phyloP scores from a whole-genome alignment of 1,284 basidiomycete genomes.

The Apiotrichum laibachii region DNA sequence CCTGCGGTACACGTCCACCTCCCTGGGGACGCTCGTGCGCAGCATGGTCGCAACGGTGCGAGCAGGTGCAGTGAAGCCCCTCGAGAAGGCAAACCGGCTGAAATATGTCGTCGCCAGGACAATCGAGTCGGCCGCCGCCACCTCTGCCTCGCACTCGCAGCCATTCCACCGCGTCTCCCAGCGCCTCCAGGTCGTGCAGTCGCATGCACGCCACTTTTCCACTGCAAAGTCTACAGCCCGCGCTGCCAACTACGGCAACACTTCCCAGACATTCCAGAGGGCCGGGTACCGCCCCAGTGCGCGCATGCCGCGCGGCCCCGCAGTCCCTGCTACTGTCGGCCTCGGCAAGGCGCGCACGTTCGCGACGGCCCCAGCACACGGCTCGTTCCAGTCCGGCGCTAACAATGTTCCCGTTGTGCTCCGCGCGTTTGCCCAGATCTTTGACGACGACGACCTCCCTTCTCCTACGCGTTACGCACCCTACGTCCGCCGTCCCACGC shows the following conservation, averaged over 20 bases:
- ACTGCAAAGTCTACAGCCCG: neutral
- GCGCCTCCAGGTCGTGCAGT: conserved; percentile 19
- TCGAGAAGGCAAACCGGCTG: neutral
- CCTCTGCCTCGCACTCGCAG: neutral
- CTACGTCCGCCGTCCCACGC: conserved; percentile 19
- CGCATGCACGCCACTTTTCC: conserved; percentile 21
- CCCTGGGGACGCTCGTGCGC: conserved; percentile 8
- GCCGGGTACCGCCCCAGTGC: conserved; percentile 6
- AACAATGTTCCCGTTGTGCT: conserved; percentile 39
- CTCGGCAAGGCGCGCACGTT: conserved; percentile 38
- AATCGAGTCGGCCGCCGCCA: conserved; percentile 23
- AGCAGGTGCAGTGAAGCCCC: neutral
- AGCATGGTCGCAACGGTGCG: conserved; percentile 11
- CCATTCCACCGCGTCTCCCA: conserved; percentile 15
- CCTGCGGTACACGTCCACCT: conserved; percentile 14
- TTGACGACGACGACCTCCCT: conserved; percentile 41
- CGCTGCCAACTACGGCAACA: conserved; percentile 3
- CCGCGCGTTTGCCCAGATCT: conserved; percentile 32
- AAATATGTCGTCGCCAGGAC: conserved; percentile 20
- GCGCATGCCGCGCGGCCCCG: conserved; percentile 22
- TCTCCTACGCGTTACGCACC: conserved; percentile 30
- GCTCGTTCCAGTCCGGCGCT: conserved; percentile 5
- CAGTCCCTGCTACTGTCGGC: conserved; percentile 30
- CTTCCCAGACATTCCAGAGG: conserved; percentile 7
- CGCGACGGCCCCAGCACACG: conserved; percentile 24